Percentiles rank a stretch among this genome's conserved stretches.
Evolutionary conservation across 139 green algal species (phyloP).

Genomic region (Coelastrella sp.): DNA sequence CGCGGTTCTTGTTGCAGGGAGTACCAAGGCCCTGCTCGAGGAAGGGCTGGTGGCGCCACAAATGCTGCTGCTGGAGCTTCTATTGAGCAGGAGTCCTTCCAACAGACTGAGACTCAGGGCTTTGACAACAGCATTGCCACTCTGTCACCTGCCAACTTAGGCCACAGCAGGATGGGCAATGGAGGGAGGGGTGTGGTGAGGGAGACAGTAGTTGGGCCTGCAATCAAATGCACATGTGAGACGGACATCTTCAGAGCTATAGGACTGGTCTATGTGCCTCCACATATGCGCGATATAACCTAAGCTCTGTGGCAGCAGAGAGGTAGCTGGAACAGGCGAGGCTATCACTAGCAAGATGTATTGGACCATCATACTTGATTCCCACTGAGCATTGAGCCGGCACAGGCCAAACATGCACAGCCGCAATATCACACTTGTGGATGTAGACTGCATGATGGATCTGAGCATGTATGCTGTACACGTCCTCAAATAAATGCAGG

Average conservation of each 20-base stretch:
- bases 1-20: neutral
- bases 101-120: neutral
- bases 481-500: too few species aligned
- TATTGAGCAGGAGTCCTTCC: neutral
- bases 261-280: conserved; percentile 64
- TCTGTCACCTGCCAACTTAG: neutral
- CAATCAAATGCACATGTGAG: conserved; percentile 50
- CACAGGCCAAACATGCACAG: too few species aligned
- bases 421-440: too few species aligned
- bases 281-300: conserved; percentile 54
- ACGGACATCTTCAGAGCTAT: conserved; percentile 62
- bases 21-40: neutral
- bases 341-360: too few species aligned
- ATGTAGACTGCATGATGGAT: too few species aligned
- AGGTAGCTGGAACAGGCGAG: too few species aligned
- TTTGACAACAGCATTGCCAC: neutral
- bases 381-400: too few species aligned
- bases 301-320: neutral
- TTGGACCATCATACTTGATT: too few species aligned
- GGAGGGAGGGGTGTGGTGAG: neutral
- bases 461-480: too few species aligned
- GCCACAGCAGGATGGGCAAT: conserved; percentile 23
- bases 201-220: conserved; percentile 4
- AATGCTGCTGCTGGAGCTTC: neutral
- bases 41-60: neutral